Evolutionary conservation across 495 filamentous ascomycete species (phyloP), one percentile per base, ranked within the genome.

Genomic region (Hamigera avellanea): DNA sequence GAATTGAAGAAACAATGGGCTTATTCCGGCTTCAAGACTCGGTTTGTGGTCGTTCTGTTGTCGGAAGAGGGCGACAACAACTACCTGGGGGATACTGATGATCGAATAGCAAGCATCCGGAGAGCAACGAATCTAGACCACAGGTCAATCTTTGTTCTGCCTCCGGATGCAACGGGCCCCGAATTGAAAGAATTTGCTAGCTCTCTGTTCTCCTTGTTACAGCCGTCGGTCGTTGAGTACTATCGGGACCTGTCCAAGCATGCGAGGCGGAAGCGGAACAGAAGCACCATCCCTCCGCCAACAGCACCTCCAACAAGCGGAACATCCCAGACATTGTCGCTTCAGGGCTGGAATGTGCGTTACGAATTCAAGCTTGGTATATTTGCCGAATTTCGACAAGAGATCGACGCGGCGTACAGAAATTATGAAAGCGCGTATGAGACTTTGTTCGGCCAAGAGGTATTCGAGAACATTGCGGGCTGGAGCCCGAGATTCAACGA

Each of bases 281-380:
- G 84, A 45, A 78, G 80, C 14, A 67, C 68, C 19, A 74, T 80
- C 15, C 86, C 86, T 8, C 79, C 82, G 30, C 83, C 86, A 7
- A 88, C 83, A n/a, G 69, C 78, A n/a, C 81, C 86, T 21, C 80
- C 84, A 12, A 84, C 81, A 1, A 80, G 71, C 9, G 83, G 84
- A 8, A 88, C 86, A 2, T 89, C 83, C 12, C 80, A 85, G 48
- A 83, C 80, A 0, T 57, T 95, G 14, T 83, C 86, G n/a, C 67
- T 76, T 8, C 80, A 84, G 37, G 86, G 82, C 3, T 95, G 88
- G 88, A 85, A 80, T 53, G 77, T 86, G 14, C 80, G 88, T 2
- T 95, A 93, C 52, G 88, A 95, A 48, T 86, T 89, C 62, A 95
- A 95, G 49, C 70, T 85, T 18, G 88, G 83, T 6, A 66, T 93